phyloP scores from a whole-genome alignment of 2,329 filamentous ascomycete genomes.

The Aphanoascus verrucosus region DNA sequence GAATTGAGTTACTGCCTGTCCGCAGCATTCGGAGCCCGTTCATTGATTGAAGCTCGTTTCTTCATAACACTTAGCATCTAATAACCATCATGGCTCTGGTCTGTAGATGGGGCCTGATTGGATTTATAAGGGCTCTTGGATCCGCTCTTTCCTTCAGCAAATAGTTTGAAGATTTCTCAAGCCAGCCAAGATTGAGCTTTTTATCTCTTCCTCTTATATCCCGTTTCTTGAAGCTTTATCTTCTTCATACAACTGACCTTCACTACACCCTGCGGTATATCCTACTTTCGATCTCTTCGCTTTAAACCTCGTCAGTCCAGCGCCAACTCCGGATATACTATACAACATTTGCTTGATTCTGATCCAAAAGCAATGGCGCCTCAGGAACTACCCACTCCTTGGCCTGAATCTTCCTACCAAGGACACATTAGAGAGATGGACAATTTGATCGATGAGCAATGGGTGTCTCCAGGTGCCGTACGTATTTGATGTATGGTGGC shows the following conservation, averaged over 20 bases:
- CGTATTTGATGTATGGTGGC: not conserved
- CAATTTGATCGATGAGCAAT: slow-evolving; percentile 13
- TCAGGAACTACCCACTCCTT: slow-evolving; percentile 9
- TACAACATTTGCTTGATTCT: not conserved
- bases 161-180: not conserved
- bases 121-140: slow-evolving; percentile 4
- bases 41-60: slow-evolving; percentile 10
- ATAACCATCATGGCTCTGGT: not conserved
- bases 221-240: not conserved
- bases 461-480: slow-evolving; percentile 16
- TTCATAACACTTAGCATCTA: not conserved
- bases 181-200: not conserved
- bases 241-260: not conserved
- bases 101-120: not conserved
- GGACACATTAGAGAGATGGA: slow-evolving; percentile 9
- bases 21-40: slow-evolving; percentile 10
- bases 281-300: not conserved
- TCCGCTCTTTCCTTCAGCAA: not conserved
- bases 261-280: not conserved
- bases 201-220: not conserved
- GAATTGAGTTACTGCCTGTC: slow-evolving; percentile 9
- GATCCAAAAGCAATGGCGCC: slow-evolving; percentile 8
- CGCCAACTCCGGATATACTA: not conserved
- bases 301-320: not conserved
- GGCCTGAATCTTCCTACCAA: slow-evolving; percentile 13